A percentile compares a stretch with the other conserved stretches of the same genome.
Evolutionary conservation across 768 basidiomycete genomes (phyloP).

Genomic region (Hemileccinum impolitum): DNA sequence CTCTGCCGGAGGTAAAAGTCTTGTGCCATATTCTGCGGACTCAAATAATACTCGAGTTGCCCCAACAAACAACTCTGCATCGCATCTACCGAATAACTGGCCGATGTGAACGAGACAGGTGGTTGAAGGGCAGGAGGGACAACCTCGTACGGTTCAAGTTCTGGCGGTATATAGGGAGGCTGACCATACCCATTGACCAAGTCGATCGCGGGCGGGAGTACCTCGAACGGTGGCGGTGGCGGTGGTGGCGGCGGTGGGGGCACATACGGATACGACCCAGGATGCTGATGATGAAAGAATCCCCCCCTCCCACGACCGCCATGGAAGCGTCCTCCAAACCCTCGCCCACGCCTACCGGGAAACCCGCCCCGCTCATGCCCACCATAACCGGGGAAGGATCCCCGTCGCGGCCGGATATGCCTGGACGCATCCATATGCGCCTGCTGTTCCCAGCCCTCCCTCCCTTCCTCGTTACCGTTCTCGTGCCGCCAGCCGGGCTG

Average conservation of each 20-base stretch:
- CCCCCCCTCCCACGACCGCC: slow-evolving; percentile 34
- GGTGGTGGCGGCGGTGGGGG: slow-evolving; percentile 18
- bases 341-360: slow-evolving; percentile 33
- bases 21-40: slow-evolving; percentile 83
- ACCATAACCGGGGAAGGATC: slow-evolving; percentile 31
- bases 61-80: slow-evolving; percentile 68
- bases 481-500: slow-evolving; percentile 23
- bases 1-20: slow-evolving; percentile 79
- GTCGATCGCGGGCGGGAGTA: slow-evolving; percentile 23
- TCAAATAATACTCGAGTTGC: slow-evolving; percentile 91
- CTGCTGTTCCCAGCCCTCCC: slow-evolving; percentile 23
- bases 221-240: slow-evolving; percentile 25
- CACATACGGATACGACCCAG: slow-evolving; percentile 30
- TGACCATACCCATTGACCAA: slow-evolving; percentile 29
- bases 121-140: slow-evolving; percentile 20
- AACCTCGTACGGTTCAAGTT: slow-evolving; percentile 28
- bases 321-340: slow-evolving; percentile 36
- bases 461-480: slow-evolving; percentile 24
- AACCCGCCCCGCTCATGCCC: slow-evolving; percentile 34
- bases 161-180: slow-evolving; percentile 29
- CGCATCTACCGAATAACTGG: slow-evolving; percentile 61
- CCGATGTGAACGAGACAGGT: slow-evolving; percentile 42
- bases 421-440: slow-evolving; percentile 13
- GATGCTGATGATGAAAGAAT: slow-evolving; percentile 32
- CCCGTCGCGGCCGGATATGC: slow-evolving; percentile 31